phyloP scores from a whole-genome alignment of 495 filamentous ascomycete species.

The Penicillium nucicola region DNA sequence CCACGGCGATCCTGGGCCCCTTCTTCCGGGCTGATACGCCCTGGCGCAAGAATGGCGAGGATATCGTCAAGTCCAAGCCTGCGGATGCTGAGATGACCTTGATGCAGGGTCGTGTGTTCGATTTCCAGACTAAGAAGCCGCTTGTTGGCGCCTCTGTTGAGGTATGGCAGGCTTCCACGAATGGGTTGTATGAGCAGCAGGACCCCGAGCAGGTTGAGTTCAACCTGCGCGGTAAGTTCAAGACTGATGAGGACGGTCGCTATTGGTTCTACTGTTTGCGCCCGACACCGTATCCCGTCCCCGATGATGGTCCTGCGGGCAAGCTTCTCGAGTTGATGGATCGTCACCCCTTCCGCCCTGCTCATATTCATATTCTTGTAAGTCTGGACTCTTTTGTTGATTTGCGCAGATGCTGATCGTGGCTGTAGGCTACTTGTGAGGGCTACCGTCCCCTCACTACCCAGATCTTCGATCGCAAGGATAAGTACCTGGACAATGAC shows the following conservation, averaged over 20 bases:
- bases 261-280: constrained; percentile 67
- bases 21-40: constrained; percentile 75
- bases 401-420: constrained; percentile 12
- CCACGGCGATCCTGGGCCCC: constrained; percentile 71
- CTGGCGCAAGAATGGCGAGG: constrained; percentile 57
- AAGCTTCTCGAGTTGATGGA: constrained; percentile 55
- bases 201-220: constrained; percentile 67
- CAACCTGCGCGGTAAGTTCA: constrained; percentile 72
- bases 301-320: constrained; percentile 57
- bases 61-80: constrained; percentile 58
- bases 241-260: constrained; percentile 58
- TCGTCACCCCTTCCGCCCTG: constrained; percentile 76
- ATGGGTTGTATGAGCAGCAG: constrained; percentile 79
- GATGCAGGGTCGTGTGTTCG: constrained; percentile 62
- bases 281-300: constrained; percentile 71
- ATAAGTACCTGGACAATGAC: constrained; percentile 61
- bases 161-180: constrained; percentile 73
- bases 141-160: constrained; percentile 64
- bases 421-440: constrained; percentile 35
- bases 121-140: constrained; percentile 53
- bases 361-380: constrained; percentile 83
- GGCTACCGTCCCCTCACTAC: constrained; percentile 62
- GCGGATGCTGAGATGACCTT: constrained; percentile 53
- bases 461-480: constrained; percentile 69
- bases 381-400: constrained; percentile 12